Evolutionary conservation across 2,329 filamentous ascomycete genomes (phyloP), one percentile per base, ranked within the genome.

Genomic region (Didymella lethalis): DNA sequence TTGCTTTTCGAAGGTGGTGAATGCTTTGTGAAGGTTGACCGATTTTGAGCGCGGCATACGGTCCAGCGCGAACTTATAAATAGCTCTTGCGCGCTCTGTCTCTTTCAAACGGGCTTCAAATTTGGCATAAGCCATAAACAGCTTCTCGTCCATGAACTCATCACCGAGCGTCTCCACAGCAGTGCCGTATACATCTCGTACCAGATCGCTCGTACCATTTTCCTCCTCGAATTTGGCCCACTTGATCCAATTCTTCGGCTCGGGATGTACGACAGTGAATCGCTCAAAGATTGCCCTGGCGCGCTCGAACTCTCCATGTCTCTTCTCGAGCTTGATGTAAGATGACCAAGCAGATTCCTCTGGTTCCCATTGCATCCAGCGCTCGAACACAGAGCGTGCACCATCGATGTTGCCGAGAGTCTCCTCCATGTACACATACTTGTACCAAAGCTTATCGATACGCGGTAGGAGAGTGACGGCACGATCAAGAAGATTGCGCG

Each of bases 361-460:
- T 0, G 95, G 95, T 76, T 97, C 92, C 95, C 95, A 99, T 63
- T 91, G 89, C 90, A 99, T 94, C 95, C 95, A 99, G 45, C 95
- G 85, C 80, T 99, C 95, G 75, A 98, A 99, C 0, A 98, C 92
- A 69, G 97, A 92, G 58, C 95, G 84, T 2, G 93, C 96, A 34
- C 94, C 95, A 3, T 93, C 88, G 48, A 99, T 89, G 71, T 99
- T 97, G 7, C 93, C 93, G 54, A 99, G 85, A 80, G 94, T 98
- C 84, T 99, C 95, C 81, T 98, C 94, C 90, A 97, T 96, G 77
- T 96, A 97, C 26, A 96, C 92, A 82, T 97, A 99, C 77, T 98
- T 98, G 83, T 97, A 99, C 95, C 95, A 99, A 32, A 99, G 82
- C 83, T 98, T 98, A 76, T 98, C 93, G 40, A 98, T 87, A 57